phyloP scores from a whole-genome alignment of 495 filamentous ascomycete genomes.

The Hyaloscypha bicolor region DNA sequence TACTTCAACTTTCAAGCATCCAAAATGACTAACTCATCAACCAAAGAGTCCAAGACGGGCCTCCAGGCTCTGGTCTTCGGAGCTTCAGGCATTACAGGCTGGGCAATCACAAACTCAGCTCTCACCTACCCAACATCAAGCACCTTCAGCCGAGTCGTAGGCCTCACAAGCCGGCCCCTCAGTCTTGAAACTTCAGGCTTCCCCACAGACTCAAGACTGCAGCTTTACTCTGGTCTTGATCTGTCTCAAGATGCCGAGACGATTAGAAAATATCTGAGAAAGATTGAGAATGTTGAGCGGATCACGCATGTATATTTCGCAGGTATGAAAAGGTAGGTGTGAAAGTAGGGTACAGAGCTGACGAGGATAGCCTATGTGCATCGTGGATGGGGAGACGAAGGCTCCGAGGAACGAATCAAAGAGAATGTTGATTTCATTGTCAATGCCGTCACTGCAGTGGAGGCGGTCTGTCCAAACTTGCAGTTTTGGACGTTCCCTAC shows the following conservation, averaged over 20 bases:
- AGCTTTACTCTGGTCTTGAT: slow-evolving; percentile 31
- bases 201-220: slow-evolving; percentile 21
- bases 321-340: slow-evolving; percentile 4
- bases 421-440: slow-evolving; percentile 35
- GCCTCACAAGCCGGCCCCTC: slow-evolving; percentile 34
- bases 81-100: slow-evolving; percentile 41
- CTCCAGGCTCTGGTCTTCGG: slow-evolving; percentile 37
- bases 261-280: slow-evolving; percentile 27
- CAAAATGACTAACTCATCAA: no score
- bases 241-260: slow-evolving; percentile 27
- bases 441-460: slow-evolving; percentile 37
- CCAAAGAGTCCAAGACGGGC: not conserved
- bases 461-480: slow-evolving; percentile 38
- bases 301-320: slow-evolving; percentile 29
- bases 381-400: no score
- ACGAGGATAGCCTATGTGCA: no score
- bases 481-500: slow-evolving; percentile 45
- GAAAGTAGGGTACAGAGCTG: no score
- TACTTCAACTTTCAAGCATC: no score
- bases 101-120: slow-evolving; percentile 32
- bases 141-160: slow-evolving; percentile 36
- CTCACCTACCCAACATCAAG: slow-evolving; percentile 33
- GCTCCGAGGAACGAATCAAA: slow-evolving; percentile 26
- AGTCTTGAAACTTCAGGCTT: slow-evolving; percentile 27
- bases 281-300: slow-evolving; percentile 30